A percentile compares a stretch with the other conserved stretches of the same genome.
Conservation (phyloP, 169 alveolate genomes). For the Theileria parva region DNA sequence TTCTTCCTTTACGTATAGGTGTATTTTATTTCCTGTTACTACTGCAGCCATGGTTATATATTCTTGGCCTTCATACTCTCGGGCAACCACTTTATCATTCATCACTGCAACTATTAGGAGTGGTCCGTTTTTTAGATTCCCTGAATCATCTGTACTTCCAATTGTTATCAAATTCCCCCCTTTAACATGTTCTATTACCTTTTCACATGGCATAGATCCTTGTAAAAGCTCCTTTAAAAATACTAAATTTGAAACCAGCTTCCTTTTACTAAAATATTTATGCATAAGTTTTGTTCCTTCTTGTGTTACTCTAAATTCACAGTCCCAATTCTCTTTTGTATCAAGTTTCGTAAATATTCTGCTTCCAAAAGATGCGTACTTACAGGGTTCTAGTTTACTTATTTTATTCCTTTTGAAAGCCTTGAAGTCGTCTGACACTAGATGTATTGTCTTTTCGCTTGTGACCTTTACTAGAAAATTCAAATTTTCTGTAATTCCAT, state of each 20-base stretch:
- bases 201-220: constrained; percentile 22
- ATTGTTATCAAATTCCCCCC: constrained; percentile 26
- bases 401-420: constrained; percentile 9
- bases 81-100: background rate
- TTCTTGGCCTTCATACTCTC: constrained; percentile 2
- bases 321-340: constrained; percentile 22
- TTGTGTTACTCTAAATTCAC: constrained; percentile 53
- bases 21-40: constrained; percentile 1
- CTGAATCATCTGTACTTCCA: constrained; percentile 16
- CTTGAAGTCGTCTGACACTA: constrained; percentile 8
- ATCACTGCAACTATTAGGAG: constrained; percentile 24
- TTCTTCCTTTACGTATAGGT: constrained; percentile 14
- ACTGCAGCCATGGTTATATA: background rate
- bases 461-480: constrained; percentile 16
- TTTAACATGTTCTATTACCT: constrained; percentile 30
- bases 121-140: constrained; percentile 51
- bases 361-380: constrained; percentile 45
- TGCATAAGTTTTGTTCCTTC: constrained; percentile 26
- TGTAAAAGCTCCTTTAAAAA: constrained; percentile 32
- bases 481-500: constrained; percentile 32
- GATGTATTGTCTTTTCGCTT: constrained; percentile 5
- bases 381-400: constrained; percentile 32
- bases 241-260: constrained; percentile 16
- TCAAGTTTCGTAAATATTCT: constrained; percentile 34
- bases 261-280: constrained; percentile 18